These are phyloP conservation scores for Cardamine occulta DNA, from an alignment of 345 rosid genomes.

Conservation along the genomic window DNA sequence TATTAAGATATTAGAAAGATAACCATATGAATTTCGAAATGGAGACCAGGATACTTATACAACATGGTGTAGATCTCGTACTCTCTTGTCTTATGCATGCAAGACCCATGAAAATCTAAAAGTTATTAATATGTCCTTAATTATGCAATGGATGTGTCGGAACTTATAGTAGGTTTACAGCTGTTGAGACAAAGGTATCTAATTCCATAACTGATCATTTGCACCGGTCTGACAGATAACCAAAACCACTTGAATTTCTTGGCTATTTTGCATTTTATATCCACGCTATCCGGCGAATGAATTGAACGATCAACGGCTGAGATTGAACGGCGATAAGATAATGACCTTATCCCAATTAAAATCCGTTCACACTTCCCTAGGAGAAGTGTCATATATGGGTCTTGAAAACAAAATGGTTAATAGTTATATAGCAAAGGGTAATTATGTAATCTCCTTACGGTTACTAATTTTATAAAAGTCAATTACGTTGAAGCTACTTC, in stretches of 20 bases:
- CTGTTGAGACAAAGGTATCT: background rate
- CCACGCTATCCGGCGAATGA: background rate
- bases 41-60: no score
- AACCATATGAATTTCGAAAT: no score
- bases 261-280: background rate
- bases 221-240: background rate
- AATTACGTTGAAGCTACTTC: background rate
- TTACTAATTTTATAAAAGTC: background rate
- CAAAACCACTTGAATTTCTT: no score
- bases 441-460: background rate
- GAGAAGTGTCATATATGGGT: background rate
- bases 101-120: no score
- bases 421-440: background rate
- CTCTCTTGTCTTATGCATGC: no score
- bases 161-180: background rate
- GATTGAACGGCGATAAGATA: slow-evolving; percentile 6
- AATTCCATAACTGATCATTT: background rate
- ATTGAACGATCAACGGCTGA: slow-evolving; percentile 8
- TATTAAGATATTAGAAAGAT: no score
- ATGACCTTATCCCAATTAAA: slow-evolving; percentile 16
- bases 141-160: no score
- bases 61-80: no score
- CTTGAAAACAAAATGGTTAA: no score
- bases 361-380: slow-evolving; percentile 18
- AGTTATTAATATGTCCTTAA: no score